These are phyloP conservation scores for Silene coronaria DNA, from an alignment of 179 eudicot species.

Conservation along the genomic window DNA sequence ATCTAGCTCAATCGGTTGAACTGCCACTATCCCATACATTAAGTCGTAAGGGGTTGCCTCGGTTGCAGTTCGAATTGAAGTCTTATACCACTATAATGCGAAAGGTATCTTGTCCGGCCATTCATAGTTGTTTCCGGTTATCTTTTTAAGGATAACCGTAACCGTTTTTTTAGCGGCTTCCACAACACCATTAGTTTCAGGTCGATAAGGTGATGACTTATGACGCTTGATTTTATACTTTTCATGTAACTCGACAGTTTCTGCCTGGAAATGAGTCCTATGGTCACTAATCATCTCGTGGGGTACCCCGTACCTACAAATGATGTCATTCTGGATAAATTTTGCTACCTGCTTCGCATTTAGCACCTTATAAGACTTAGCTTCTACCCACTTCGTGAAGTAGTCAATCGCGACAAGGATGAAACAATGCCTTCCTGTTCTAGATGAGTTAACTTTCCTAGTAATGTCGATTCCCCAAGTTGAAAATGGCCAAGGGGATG, in stretches of 20 bases:
- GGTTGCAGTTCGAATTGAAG: not conserved
- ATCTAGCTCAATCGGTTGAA: too few relatives aligned
- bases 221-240: not conserved
- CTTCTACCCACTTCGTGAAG: too few relatives aligned
- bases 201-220: not conserved
- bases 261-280: too few relatives aligned
- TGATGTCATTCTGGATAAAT: too few relatives aligned
- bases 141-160: not conserved
- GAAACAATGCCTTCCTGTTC: slow-evolving; percentile 2
- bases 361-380: too few relatives aligned
- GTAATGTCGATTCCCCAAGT: slow-evolving; percentile 20
- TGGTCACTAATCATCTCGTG: too few relatives aligned
- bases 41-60: slow-evolving; percentile 6
- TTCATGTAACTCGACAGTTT: not conserved
- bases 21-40: not conserved
- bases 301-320: too few relatives aligned
- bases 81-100: slow-evolving; percentile 8
- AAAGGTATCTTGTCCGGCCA: too few relatives aligned
- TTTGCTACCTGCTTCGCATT: too few relatives aligned
- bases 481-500: slow-evolving; percentile 16
- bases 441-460: not conserved
- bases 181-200: too few relatives aligned
- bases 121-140: not conserved
- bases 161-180: slow-evolving; percentile 19
- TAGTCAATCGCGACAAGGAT: slow-evolving; percentile 13